Conservation (phyloP, 2,329 filamentous ascomycete species). For the Arthrobotrys iridis region DNA sequence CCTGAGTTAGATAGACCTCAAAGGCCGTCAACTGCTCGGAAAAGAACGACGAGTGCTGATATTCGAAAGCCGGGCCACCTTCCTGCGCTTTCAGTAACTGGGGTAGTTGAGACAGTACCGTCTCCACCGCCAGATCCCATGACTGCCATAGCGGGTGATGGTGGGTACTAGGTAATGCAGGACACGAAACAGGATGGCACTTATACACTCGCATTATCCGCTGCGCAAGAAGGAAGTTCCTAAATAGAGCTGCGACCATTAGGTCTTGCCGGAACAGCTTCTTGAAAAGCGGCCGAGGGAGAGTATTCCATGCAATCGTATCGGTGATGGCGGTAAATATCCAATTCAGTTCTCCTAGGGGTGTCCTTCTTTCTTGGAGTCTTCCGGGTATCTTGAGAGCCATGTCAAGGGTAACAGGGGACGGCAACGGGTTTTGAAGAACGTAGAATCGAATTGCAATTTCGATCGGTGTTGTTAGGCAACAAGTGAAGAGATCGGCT, state of each 20-base stretch:
- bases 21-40: conserved; percentile 97
- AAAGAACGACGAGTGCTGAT: conserved; percentile 94
- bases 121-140: conserved; percentile 96
- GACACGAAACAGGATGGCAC: conserved; percentile 92
- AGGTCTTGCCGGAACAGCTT: conserved; percentile 97
- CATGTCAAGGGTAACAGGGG: conserved; percentile 77
- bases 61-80: conserved; percentile 81
- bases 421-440: conserved; percentile 81
- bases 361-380: conserved; percentile 90
- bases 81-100: conserved; percentile 81
- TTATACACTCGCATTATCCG: conserved; percentile 96
- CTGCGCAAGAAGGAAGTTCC: conserved; percentile 94
- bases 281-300: conserved; percentile 89
- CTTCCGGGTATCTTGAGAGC: conserved; percentile 90
- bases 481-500: conserved; percentile 94
- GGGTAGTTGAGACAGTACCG: conserved; percentile 89
- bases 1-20: conserved; percentile 88
- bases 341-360: conserved; percentile 96
- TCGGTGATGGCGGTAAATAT: conserved; percentile 99
- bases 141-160: conserved; percentile 95
- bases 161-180: conserved; percentile 90
- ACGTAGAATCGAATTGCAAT: conserved; percentile 98
- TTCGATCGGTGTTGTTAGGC: conserved; percentile 94
- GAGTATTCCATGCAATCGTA: conserved; percentile 96
- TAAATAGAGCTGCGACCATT: conserved; percentile 97